These are phyloP conservation scores for Phytopythium chamaehyphon DNA, from an alignment of 352 stramenopile genomes.

Conservation along the genomic window DNA sequence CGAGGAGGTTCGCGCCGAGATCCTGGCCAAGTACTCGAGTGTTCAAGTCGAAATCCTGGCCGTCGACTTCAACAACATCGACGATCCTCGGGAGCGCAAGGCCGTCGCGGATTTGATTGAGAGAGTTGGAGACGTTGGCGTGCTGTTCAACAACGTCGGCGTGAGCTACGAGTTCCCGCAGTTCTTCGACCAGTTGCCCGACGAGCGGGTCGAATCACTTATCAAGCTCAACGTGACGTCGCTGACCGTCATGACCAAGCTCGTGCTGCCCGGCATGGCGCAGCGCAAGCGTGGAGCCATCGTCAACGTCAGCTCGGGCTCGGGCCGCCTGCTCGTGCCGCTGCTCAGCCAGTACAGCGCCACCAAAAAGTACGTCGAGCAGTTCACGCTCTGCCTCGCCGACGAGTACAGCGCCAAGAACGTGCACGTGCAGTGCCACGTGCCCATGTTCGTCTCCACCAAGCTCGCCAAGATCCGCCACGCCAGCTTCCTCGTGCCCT, in stretches of 20 bases:
- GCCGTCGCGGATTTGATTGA: conserved; percentile 47
- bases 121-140: conserved; percentile 91
- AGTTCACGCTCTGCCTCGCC: conserved; percentile 95
- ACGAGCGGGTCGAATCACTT: conserved; percentile 90
- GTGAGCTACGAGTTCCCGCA: conserved; percentile 97
- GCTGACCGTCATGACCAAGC: conserved; percentile 78
- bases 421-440: conserved; percentile 96
- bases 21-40: conserved; percentile 90
- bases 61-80: conserved; percentile 94
- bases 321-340: conserved; percentile 93
- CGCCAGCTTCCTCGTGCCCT: conserved; percentile 91
- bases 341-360: conserved; percentile 96
- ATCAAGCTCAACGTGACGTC: conserved; percentile 88
- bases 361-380: conserved; percentile 97
- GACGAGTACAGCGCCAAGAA: conserved; percentile 94
- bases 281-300: conserved; percentile 93
- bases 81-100: conserved; percentile 59
- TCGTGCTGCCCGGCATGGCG: conserved; percentile 93
- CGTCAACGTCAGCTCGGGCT: conserved; percentile 97
- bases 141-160: conserved; percentile 99
- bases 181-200: conserved; percentile 97
- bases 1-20: conserved; percentile 91
- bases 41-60: conserved; percentile 85
- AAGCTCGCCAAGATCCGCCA: conserved; percentile 99
- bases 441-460: conserved; percentile 98